Percentiles rank a stretch among this genome's conserved stretches.
Evolutionary conservation across 768 basidiomycete genomes (phyloP).

Genomic region (Termitomyces bulborhizus): DNA sequence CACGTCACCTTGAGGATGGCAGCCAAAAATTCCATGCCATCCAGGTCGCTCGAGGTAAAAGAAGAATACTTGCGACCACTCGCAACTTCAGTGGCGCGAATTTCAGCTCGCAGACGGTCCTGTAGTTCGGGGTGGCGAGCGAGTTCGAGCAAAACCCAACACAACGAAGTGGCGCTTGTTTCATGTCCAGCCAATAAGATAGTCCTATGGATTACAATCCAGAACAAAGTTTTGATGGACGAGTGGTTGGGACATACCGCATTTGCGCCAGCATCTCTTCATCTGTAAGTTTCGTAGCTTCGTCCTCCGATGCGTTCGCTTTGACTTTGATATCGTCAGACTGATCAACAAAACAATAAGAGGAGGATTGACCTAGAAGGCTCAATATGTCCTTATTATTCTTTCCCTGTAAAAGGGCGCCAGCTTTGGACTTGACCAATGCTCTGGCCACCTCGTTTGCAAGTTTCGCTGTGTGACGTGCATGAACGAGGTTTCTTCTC

Average conservation of each 20-base stretch:
- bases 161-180: constrained; percentile 51
- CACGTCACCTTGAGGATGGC: constrained; percentile 40
- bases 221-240: background rate
- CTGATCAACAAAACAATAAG: background rate
- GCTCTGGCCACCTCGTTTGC: constrained; percentile 40
- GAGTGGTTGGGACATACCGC: constrained; percentile 17
- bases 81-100: constrained; percentile 31
- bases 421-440: constrained; percentile 41
- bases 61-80: constrained; percentile 31
- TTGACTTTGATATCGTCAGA: constrained; percentile 25
- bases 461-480: constrained; percentile 36
- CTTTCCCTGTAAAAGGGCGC: constrained; percentile 41
- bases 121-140: constrained; percentile 55
- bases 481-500: constrained; percentile 37
- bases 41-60: constrained; percentile 41
- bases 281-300: constrained; percentile 26
- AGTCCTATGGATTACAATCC: constrained; percentile 23
- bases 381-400: constrained; percentile 49
- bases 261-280: constrained; percentile 37
- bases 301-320: constrained; percentile 37
- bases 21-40: constrained; percentile 40
- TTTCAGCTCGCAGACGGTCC: constrained; percentile 53
- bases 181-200: constrained; percentile 50
- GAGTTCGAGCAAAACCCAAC: constrained; percentile 62
- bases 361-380: constrained; percentile 39